phyloP scores from a whole-genome alignment of 2,329 filamentous ascomycete genomes.

The Fusarium fujikuroi region DNA sequence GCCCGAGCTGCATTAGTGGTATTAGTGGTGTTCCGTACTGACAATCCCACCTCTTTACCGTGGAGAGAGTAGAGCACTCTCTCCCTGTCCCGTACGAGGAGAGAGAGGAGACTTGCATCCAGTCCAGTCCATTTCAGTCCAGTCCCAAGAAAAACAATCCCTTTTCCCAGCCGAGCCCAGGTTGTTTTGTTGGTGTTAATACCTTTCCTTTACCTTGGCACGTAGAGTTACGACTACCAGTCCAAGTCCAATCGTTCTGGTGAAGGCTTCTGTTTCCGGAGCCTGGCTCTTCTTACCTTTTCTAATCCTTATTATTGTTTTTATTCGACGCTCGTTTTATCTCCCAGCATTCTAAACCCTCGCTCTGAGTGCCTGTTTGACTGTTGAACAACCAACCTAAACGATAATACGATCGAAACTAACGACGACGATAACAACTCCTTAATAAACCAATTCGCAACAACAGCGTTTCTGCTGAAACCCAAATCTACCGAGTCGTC shows the following conservation, averaged over 20 bases:
- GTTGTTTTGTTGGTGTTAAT: conserved; percentile 37
- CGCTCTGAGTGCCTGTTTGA: conserved; percentile 38
- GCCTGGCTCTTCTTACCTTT: conserved; percentile 26
- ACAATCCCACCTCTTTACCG: conserved; percentile 21
- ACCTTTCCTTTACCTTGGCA: conserved; percentile 15
- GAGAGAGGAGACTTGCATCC: conserved; percentile 29
- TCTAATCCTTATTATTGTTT: conserved; percentile 24
- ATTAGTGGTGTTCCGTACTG: conserved; percentile 18
- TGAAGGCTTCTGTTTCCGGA: conserved; percentile 37
- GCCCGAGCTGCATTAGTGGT: conserved; percentile 25
- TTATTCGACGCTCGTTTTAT: conserved; percentile 44
- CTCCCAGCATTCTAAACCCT: conserved; percentile 32
- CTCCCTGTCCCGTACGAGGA: conserved; percentile 19
- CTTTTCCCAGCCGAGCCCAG: conserved; percentile 41
- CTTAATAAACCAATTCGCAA: conserved; percentile 6
- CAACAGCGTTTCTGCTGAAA: conserved; percentile 6
- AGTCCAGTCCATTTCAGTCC: background rate
- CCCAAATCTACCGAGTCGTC: conserved; percentile 17
- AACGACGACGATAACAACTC: conserved; percentile 17
- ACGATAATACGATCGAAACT: conserved; percentile 1
- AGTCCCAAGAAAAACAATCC: conserved; percentile 46
- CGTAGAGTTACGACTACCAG: conserved; percentile 35
- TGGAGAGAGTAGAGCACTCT: background rate
- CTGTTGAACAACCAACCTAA: conserved; percentile 11
- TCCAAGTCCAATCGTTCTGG: conserved; percentile 34